A percentile compares a stretch with the other conserved stretches of the same genome.
phyloP scores from a whole-genome alignment of 192 early-diverging fungal species.

The Thoreauomyces humboldtii region DNA sequence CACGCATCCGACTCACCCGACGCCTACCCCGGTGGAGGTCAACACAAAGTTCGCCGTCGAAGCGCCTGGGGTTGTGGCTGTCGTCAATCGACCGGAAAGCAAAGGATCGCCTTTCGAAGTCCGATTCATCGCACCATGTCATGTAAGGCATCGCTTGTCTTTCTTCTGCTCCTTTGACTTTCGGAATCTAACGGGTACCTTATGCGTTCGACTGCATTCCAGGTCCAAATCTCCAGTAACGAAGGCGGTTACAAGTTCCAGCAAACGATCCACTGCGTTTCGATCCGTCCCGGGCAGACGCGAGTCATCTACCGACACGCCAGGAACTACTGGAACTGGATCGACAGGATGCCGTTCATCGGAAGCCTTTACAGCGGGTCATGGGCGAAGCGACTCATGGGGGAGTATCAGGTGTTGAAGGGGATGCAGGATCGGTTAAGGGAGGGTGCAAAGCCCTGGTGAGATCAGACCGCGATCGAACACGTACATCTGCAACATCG shows the following conservation, averaged over 20 bases:
- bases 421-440: constrained; percentile 24
- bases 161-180: not conserved
- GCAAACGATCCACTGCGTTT: constrained; percentile 28
- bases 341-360: constrained; percentile 26
- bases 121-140: constrained; percentile 28
- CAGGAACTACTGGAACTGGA: constrained; percentile 25
- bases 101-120: constrained; percentile 12
- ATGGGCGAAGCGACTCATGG: constrained; percentile 13
- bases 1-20: constrained; percentile 11
- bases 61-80: constrained; percentile 10
- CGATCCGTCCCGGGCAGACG: constrained; percentile 13
- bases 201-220: not conserved
- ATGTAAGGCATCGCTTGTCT: constrained; percentile 4
- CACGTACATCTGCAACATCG: no score
- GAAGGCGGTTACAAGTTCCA: constrained; percentile 17
- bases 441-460: constrained; percentile 24
- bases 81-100: constrained; percentile 11
- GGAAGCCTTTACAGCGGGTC: constrained; percentile 20
- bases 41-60: constrained; percentile 19
- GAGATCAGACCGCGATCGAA: no score
- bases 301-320: constrained; percentile 25
- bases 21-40: constrained; percentile 20
- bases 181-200: no score
- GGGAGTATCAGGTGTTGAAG: constrained; percentile 4
- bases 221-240: constrained; percentile 22